A percentile compares a stretch with the other conserved stretches of the same genome.
These are phyloP conservation scores for Tricholomella constricta DNA, from an alignment of 768 basidiomycete species.

Conservation along the genomic window DNA sequence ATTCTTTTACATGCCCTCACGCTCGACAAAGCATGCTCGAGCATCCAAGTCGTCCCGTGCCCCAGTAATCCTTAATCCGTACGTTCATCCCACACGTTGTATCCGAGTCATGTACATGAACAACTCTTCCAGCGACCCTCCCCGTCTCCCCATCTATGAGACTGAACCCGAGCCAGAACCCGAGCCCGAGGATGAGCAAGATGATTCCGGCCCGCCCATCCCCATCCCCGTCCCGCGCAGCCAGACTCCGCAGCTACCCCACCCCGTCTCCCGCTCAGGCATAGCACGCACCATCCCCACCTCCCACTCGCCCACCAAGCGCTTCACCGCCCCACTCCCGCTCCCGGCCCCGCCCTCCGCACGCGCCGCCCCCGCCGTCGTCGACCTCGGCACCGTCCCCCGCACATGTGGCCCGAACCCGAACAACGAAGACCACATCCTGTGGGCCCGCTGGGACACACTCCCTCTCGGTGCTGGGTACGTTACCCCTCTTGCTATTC, in stretches of 20 bases:
- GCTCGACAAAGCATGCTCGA: constrained; percentile 6
- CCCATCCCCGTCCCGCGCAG: constrained; percentile 13
- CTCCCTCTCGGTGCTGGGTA: too few species aligned
- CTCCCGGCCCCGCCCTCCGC: not conserved
- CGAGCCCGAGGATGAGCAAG: not conserved
- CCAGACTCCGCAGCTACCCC: constrained; percentile 8
- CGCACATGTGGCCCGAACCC: too few species aligned
- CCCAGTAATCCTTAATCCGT: too few species aligned
- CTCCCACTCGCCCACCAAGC: not conserved
- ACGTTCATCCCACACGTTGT: too few species aligned
- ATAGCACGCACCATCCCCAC: constrained; percentile 7
- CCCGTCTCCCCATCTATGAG: not conserved
- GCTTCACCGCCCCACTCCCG: constrained; percentile 7
- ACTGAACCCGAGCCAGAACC: not conserved
- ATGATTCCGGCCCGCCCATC: constrained; percentile 3
- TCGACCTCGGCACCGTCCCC: constrained; percentile 13
- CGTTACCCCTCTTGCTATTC: too few species aligned
- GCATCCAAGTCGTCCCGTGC: not conserved
- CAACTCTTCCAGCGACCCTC: not conserved
- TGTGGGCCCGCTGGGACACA: too few species aligned
- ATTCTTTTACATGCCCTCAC: constrained; percentile 6
- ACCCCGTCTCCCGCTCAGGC: not conserved
- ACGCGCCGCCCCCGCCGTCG: constrained; percentile 5
- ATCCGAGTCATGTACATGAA: not conserved
- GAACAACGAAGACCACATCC: too few species aligned